These are phyloP conservation scores for Rhodotorula sp. DNA, from an alignment of 1,284 basidiomycete genomes.

Conservation along the genomic window DNA sequence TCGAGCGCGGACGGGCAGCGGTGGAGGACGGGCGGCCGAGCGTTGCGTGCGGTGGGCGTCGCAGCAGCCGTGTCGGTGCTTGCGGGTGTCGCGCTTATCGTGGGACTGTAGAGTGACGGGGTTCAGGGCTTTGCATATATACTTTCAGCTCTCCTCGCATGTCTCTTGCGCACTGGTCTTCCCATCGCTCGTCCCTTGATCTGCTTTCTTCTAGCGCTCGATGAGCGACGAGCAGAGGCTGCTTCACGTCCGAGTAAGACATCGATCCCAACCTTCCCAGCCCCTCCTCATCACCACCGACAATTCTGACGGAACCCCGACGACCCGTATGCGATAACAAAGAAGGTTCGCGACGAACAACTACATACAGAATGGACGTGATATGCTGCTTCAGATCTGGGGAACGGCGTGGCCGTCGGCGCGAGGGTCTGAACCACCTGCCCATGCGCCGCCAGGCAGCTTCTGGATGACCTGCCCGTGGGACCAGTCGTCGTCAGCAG, in stretches of 20 bases:
- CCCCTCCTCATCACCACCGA: not conserved
- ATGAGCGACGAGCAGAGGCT: too few relatives aligned
- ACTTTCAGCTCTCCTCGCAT: too few relatives aligned
- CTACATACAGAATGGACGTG: too few relatives aligned
- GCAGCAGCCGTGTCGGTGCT: not conserved
- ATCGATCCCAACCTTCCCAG: not conserved
- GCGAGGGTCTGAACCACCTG: constrained; percentile 81
- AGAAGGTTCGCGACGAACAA: not conserved
- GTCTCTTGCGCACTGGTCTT: too few relatives aligned
- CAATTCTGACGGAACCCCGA: too few relatives aligned
- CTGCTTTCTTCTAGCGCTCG: too few relatives aligned
- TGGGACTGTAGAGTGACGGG: too few relatives aligned
- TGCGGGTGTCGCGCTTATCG: too few relatives aligned
- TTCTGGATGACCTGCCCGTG: constrained; percentile 70
- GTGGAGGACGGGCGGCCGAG: not conserved
- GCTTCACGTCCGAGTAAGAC: too few relatives aligned
- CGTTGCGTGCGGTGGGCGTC: not conserved
- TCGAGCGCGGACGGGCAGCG: not conserved
- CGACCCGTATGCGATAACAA: not conserved
- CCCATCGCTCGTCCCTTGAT: too few relatives aligned
- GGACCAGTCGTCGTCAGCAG: not conserved
- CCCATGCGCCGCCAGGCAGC: constrained; percentile 86
- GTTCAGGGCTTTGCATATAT: too few relatives aligned
- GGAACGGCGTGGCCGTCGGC: constrained; percentile 55
- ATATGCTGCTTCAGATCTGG: constrained; percentile 37